Conservation (phyloP, 306 rosid genomes). For the Dryas alaskensis region DNA sequence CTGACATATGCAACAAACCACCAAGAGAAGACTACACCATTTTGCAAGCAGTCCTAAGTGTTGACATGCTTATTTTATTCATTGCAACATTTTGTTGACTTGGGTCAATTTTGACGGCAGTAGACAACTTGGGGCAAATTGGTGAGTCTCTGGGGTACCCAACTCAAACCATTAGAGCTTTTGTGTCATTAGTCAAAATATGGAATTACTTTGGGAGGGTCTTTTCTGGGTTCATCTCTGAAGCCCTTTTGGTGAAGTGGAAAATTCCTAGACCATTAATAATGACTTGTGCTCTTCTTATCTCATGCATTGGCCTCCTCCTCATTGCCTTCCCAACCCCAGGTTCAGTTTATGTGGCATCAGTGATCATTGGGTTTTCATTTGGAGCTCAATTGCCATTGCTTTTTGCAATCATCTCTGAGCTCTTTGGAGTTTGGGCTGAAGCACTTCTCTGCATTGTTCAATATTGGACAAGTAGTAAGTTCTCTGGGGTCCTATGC, state of each 20-base stretch:
- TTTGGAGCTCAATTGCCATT: constrained; percentile 34
- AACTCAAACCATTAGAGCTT: neutral
- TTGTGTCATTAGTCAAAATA: constrained; percentile 33
- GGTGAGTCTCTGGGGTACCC: constrained; percentile 38
- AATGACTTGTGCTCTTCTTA: constrained; percentile 14
- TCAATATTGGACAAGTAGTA: constrained; percentile 15
- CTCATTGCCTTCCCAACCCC: constrained; percentile 34
- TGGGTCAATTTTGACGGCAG: constrained; percentile 32
- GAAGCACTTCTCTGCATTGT: constrained; percentile 28
- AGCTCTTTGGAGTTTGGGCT: constrained; percentile 40
- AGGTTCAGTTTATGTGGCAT: constrained; percentile 26
- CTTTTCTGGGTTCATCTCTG: constrained; percentile 37
- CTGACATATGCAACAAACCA: constrained; percentile 22
- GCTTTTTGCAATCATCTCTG: constrained; percentile 30
- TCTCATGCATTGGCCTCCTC: constrained; percentile 29
- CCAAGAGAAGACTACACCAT: constrained; percentile 35
- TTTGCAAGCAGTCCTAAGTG: constrained; percentile 30
- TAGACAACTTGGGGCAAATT: constrained; percentile 40
- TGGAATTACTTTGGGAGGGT: constrained; percentile 43
- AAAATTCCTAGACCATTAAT: constrained; percentile 33
- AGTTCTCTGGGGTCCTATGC: constrained; percentile 25
- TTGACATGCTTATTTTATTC: constrained; percentile 26
- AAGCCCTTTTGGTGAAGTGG: constrained; percentile 23
- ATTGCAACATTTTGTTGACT: constrained; percentile 10
- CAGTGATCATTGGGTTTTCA: constrained; percentile 31